Evolutionary conservation across 345 rosid genomes (phyloP).

Genomic region (Linum trigynum): DNA sequence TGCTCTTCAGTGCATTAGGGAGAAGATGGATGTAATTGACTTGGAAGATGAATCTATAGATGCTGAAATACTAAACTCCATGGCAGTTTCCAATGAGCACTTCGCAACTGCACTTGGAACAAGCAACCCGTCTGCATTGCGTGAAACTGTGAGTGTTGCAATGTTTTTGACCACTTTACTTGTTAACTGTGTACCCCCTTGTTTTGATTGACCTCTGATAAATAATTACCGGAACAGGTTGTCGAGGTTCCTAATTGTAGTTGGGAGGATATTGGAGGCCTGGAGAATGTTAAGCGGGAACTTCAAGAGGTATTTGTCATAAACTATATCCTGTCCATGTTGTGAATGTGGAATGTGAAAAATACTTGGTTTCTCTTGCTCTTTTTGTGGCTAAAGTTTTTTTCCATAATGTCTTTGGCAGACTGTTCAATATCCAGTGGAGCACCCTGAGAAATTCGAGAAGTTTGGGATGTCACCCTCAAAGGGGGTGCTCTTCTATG

Average conservation of each 20-base stretch:
- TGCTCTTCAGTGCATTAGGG: conserved; percentile 18
- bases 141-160: conserved; percentile 14
- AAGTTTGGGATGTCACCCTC: conserved; percentile 22
- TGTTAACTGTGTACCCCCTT: not conserved
- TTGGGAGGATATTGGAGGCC: conserved; percentile 18
- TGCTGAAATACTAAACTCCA: conserved; percentile 17
- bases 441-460: conserved; percentile 18
- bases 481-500: conserved; percentile 19
- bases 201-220: not conserved
- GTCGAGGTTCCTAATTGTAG: conserved; percentile 18
- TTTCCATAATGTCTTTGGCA: not conserved
- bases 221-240: conserved; percentile 2
- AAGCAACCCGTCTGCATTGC: conserved; percentile 20
- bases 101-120: conserved; percentile 19
- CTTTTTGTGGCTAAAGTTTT: not conserved
- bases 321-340: not conserved
- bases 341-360: not conserved
- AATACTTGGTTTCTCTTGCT: not conserved
- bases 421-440: conserved; percentile 22
- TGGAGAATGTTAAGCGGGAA: conserved; percentile 20
- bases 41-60: conserved; percentile 18
- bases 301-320: conserved; percentile 16
- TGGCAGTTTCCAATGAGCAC: conserved; percentile 16
- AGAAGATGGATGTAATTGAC: conserved; percentile 21
- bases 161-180: not conserved